Percentiles rank a stretch among this genome's conserved stretches.
phyloP scores from a whole-genome alignment of 2,329 filamentous ascomycete species.

The Colletotrichum sp. region DNA sequence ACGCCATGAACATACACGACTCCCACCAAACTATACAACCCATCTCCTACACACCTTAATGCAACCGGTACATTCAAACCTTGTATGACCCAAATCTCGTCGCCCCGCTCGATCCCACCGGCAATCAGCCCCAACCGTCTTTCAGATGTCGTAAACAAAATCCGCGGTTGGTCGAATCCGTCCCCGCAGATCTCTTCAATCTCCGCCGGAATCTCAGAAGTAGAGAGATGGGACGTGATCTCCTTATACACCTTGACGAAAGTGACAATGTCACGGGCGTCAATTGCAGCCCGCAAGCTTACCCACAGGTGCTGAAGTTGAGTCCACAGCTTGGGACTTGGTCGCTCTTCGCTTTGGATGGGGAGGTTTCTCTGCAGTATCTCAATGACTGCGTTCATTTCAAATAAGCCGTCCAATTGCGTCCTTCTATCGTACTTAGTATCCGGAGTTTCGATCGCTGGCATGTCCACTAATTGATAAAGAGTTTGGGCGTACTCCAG shows the following conservation, averaged over 20 bases:
- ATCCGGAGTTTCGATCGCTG: background rate
- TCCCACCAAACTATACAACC: background rate
- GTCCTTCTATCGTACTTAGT: background rate
- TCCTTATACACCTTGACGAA: accelerated
- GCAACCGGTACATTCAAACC: background rate
- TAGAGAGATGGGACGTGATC: too few relatives aligned
- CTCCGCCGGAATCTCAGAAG: too few relatives aligned
- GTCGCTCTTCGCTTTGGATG: accelerated
- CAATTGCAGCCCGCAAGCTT: background rate
- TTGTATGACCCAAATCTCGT: background rate
- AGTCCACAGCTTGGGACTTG: accelerated
- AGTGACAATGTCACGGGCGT: background rate
- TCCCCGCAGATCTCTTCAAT: too few relatives aligned
- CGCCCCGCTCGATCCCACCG: background rate
- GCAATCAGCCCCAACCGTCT: background rate
- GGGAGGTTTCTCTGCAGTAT: background rate
- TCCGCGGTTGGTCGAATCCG: too few relatives aligned
- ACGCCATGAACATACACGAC: background rate
- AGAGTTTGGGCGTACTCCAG: too few relatives aligned
- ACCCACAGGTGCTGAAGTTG: background rate
- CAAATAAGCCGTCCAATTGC: background rate
- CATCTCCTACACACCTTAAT: background rate
- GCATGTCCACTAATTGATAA: too few relatives aligned
- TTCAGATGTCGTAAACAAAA: accelerated
- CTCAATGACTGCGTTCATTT: background rate